phyloP scores from a whole-genome alignment of 1,139 yeast species.

The Petasospora rhodanensis region DNA sequence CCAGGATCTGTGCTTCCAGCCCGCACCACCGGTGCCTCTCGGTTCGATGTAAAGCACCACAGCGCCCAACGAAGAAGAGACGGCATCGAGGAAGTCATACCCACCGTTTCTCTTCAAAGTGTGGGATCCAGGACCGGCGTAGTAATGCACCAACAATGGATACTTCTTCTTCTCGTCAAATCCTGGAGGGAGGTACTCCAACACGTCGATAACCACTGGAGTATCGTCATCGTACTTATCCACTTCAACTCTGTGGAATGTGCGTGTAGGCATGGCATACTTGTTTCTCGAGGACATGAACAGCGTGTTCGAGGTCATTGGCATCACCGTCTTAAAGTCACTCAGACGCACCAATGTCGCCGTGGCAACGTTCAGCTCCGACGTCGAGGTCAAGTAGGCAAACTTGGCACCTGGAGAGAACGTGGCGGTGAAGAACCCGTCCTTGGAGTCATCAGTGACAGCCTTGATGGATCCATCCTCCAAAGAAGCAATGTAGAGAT shows the following conservation, averaged over 20 bases:
- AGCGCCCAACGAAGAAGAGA: slow-evolving; percentile 64
- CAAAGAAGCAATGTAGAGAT: slow-evolving; percentile 42
- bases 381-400: slow-evolving; percentile 48
- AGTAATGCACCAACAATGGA: slow-evolving; percentile 78
- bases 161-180: slow-evolving; percentile 54
- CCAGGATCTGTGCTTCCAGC: slow-evolving; percentile 68
- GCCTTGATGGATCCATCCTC: slow-evolving; percentile 27
- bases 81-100: slow-evolving; percentile 64
- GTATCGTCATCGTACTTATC: slow-evolving; percentile 31
- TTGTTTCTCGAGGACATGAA: slow-evolving; percentile 23
- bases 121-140: slow-evolving; percentile 96
- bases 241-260: slow-evolving; percentile 44
- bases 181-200: slow-evolving; percentile 72
- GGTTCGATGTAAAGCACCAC: slow-evolving; percentile 86
- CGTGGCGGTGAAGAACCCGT: slow-evolving; percentile 56
- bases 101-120: slow-evolving; percentile 50
- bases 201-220: slow-evolving; percentile 52
- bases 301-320: slow-evolving; percentile 28
- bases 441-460: slow-evolving; percentile 44
- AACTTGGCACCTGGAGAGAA: slow-evolving; percentile 57
- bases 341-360: slow-evolving; percentile 10
- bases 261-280: slow-evolving; percentile 53
- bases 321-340: slow-evolving; percentile 25
- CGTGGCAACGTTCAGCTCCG: slow-evolving; percentile 59
- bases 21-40: slow-evolving; percentile 89